Conservation (phyloP, 78 protist genomes). For the Dictyostelium purpureum region DNA sequence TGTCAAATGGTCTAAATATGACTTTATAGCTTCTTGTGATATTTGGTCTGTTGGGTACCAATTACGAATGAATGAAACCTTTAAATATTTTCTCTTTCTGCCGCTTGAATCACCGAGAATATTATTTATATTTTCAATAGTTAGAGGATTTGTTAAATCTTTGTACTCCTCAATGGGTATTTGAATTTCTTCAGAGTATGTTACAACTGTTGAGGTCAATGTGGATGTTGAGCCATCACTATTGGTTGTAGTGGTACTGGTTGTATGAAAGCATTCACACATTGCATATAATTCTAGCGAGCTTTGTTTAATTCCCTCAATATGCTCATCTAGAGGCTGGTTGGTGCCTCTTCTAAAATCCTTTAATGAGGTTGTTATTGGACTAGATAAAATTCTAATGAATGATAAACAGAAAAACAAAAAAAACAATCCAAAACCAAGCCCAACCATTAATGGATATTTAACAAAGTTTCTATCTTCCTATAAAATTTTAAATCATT, state of each 20-base stretch:
- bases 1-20: not conserved
- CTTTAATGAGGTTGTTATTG: not conserved
- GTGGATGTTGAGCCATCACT: slow-evolving; percentile 11
- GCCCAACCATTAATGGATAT: not conserved
- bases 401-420: not conserved
- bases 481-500: too few species aligned
- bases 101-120: too few species aligned
- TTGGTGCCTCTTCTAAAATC: not conserved
- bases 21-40: not conserved
- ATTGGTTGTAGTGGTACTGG: not conserved
- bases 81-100: not conserved
- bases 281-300: not conserved
- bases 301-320: not conserved
- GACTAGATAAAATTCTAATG: not conserved
- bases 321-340: not conserved
- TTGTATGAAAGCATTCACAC: not conserved
- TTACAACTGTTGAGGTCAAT: not conserved
- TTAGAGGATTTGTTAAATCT: not conserved
- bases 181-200: not conserved
- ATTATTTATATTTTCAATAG: not conserved
- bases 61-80: not conserved
- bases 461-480: not conserved
- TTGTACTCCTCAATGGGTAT: not conserved
- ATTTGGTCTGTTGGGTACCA: not conserved
- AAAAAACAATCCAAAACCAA: not conserved